Evolutionary conservation across 805 yeast species (phyloP), one percentile per base, ranked within the genome.

Genomic region (Kazachstania bromeliacearum): DNA sequence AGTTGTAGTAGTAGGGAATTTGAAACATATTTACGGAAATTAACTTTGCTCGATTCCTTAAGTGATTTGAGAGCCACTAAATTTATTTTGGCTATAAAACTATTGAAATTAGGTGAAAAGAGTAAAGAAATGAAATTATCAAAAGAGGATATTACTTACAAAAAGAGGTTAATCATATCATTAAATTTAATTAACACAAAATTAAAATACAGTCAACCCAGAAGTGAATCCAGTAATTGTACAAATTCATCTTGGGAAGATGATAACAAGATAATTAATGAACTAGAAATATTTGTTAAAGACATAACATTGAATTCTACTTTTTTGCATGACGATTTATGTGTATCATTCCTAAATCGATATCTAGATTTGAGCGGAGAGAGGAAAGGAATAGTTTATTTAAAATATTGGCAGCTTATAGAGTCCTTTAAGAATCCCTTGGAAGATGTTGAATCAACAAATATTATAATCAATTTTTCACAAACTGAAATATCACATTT

Each of bases 351-450:
- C 29, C 54, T 55, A 23, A 35, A 41, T 7, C 29, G 32, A 5
- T 56, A 29, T 33, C 29, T 53, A 8, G 10, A 14, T 2, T 24
- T 33, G 15, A 25, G 29, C 12, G 20, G 40, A 7, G 28, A 42
- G 9, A 20, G 27, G 5, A 36, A 38, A 18, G 50, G 50, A 2
- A 15, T 29, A 4, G 34, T 44, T 4, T 50, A 77, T 20, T 49
- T 85, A 4, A 77, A 77, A 30, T 76, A 75, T 41, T 82, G 87
- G 85, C 53, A 71, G 4, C 68, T 73, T 2, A 79, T 85, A 2
- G 81, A 84, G 41, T 65, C 71, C 0, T 68, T 84, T 26, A 74
- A 76, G 46, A 81, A 81, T 33, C 95, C 96, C 0, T 55, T 87
- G 13, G 81, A 71, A 39, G 63, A 63, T 43, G 55, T 63, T 3